phyloP scores from a whole-genome alignment of 768 basidiomycete species.

The Chalciporus chontae region DNA sequence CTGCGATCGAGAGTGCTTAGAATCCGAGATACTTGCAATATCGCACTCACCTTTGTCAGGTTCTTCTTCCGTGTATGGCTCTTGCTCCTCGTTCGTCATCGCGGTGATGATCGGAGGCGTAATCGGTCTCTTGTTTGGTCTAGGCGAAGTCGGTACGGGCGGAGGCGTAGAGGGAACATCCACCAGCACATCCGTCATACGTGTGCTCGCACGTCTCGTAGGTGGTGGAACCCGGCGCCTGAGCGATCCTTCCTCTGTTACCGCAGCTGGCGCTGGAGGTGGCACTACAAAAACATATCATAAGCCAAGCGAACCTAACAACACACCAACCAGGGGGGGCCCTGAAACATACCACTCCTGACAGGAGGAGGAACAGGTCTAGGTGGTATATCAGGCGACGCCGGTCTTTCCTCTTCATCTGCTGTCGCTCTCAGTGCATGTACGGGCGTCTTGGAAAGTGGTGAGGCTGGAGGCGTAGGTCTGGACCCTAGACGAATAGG shows the following conservation, averaged over 20 bases:
- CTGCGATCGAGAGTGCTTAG: conserved; percentile 1
- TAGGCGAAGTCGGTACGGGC: conserved; percentile 16
- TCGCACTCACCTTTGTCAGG: conserved; percentile 11
- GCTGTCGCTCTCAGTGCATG: conserved; percentile 8
- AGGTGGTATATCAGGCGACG: conserved; percentile 29
- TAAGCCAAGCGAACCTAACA: conserved; percentile 2
- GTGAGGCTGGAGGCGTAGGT: conserved; percentile 17
- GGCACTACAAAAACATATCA: not conserved
- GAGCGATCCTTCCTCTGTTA: conserved; percentile 11
- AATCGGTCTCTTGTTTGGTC: conserved; percentile 12
- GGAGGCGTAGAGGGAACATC: conserved; percentile 19
- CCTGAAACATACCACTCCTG: conserved; percentile 23
- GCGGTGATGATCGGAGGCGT: conserved; percentile 27
- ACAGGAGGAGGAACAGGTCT: conserved; percentile 29
- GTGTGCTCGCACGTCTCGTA: conserved; percentile 23
- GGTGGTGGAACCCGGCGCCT: conserved; percentile 22
- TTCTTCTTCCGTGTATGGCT: conserved; percentile 2
- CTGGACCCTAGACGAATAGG: conserved; percentile 28
- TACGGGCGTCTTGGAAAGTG: conserved; percentile 5
- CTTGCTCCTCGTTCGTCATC: conserved; percentile 9
- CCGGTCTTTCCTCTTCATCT: conserved; percentile 24
- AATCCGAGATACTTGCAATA: no score
- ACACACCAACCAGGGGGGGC: not conserved
- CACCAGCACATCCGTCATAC: conserved; percentile 3
- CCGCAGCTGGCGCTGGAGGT: conserved; percentile 8